Percentiles rank a stretch among this genome's conserved stretches.
Conservation (phyloP, 1,284 basidiomycete genomes). For the Boletellus deceptivus region DNA sequence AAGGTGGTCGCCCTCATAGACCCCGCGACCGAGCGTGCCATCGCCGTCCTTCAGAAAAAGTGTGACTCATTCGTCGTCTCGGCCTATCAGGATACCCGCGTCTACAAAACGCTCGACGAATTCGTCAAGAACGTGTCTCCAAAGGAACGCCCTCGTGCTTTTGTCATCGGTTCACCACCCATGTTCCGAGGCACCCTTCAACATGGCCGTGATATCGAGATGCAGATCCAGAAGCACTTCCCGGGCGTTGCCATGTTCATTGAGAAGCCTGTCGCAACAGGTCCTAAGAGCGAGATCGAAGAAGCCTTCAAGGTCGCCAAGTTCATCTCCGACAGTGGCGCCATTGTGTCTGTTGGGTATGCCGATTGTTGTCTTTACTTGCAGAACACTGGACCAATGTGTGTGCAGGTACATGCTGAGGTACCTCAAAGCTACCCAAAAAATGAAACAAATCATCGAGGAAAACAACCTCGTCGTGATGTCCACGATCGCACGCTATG, state of each 20-base stretch:
- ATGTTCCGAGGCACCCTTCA: conserved; percentile 85
- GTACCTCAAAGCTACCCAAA: conserved; percentile 92
- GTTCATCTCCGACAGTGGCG: conserved; percentile 63
- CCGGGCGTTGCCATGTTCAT: conserved; percentile 91
- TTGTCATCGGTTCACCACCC: conserved; percentile 91
- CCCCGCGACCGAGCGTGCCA: conserved; percentile 82
- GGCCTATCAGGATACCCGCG: conserved; percentile 89
- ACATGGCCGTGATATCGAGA: conserved; percentile 85
- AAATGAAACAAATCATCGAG: conserved; percentile 96
- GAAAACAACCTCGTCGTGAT: conserved; percentile 97
- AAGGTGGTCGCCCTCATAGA: conserved; percentile 96
- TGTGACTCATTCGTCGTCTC: conserved; percentile 91
- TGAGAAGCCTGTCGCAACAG: conserved; percentile 93
- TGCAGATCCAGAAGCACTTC: conserved; percentile 87
- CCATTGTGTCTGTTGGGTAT: conserved; percentile 89
- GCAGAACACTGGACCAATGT: conserved; percentile 7
- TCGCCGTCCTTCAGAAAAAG: conserved; percentile 84
- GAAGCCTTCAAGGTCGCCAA: conserved; percentile 69
- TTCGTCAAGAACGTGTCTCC: conserved; percentile 72
- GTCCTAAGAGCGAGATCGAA: conserved; percentile 66
- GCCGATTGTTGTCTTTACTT: conserved; percentile 6
- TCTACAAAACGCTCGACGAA: conserved; percentile 88
- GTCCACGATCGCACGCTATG: conserved; percentile 94
- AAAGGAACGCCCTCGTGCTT: conserved; percentile 63
- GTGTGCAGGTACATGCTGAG: conserved; percentile 79